Conservation (phyloP, 1,139 yeast genomes). For the Geotrichum australiense region DNA sequence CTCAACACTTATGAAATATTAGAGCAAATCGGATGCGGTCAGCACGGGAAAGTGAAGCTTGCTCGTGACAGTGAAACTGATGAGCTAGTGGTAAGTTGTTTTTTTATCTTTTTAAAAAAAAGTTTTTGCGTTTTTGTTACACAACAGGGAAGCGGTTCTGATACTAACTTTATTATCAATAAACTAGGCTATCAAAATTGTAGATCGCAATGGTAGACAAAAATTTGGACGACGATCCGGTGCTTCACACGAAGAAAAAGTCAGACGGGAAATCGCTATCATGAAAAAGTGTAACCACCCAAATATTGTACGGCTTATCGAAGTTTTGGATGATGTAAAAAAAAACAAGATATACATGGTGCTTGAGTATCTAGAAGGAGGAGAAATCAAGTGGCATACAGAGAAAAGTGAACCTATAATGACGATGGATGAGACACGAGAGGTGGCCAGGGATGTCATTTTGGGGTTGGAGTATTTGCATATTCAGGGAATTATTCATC, state of each 20-base stretch:
- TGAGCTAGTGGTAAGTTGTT: slow-evolving; percentile 46
- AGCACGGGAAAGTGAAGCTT: slow-evolving; percentile 93
- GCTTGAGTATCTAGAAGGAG: slow-evolving; percentile 83
- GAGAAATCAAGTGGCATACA: slow-evolving; percentile 76
- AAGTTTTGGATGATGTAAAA: slow-evolving; percentile 80
- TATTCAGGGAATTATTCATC: slow-evolving; percentile 86
- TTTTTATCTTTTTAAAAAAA: slow-evolving; percentile 1
- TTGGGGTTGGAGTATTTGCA: slow-evolving; percentile 90
- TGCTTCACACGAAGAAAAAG: slow-evolving; percentile 59
- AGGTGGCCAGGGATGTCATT: slow-evolving; percentile 74
- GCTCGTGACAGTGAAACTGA: slow-evolving; percentile 70
- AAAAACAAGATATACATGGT: slow-evolving; percentile 86
- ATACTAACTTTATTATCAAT: background rate
- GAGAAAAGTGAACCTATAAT: slow-evolving; percentile 51
- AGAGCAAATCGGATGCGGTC: slow-evolving; percentile 86
- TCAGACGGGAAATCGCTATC: slow-evolving; percentile 87
- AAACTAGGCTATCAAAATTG: slow-evolving; percentile 71
- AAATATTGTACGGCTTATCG: slow-evolving; percentile 78
- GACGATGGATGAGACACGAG: slow-evolving; percentile 57
- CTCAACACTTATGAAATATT: slow-evolving; percentile 87
- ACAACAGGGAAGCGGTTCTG: too few relatives aligned
- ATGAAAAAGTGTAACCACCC: slow-evolving; percentile 92
- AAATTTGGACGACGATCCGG: slow-evolving; percentile 44
- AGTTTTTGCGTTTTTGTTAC: too few relatives aligned
- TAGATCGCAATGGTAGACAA: slow-evolving; percentile 67